Evolutionary conservation across 768 basidiomycete genomes (phyloP).

Genomic region (Russula ochroleuca): DNA sequence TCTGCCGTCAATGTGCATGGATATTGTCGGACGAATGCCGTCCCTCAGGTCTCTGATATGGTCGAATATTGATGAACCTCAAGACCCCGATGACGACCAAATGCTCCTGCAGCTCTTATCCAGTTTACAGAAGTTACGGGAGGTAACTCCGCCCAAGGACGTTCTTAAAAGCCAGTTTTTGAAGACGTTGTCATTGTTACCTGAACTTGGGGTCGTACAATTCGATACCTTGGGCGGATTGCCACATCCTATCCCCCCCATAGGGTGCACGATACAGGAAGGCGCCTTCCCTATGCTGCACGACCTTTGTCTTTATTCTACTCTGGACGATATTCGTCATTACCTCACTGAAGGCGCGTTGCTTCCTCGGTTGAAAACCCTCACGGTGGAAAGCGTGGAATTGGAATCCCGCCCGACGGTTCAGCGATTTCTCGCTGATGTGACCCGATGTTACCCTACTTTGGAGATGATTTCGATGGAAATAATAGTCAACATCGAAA

Average conservation of each 20-base stretch:
- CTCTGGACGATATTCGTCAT: constrained; percentile 18
- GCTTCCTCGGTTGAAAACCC: constrained; percentile 17
- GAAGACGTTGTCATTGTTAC: constrained; percentile 16
- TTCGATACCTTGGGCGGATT: constrained; percentile 17
- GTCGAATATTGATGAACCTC: neutral
- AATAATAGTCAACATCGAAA: constrained; percentile 13
- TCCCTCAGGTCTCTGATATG: constrained; percentile 16
- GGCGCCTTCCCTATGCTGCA: constrained; percentile 21
- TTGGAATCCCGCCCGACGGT: constrained; percentile 10
- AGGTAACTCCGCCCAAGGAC: constrained; percentile 21
- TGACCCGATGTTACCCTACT: constrained; percentile 21
- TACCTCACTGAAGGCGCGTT: constrained; percentile 23
- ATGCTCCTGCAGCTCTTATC: constrained; percentile 13
- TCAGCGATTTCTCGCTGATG: constrained; percentile 17
- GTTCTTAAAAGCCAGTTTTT: constrained; percentile 6
- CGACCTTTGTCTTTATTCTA: constrained; percentile 25
- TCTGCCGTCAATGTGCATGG: neutral
- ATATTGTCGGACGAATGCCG: constrained; percentile 26
- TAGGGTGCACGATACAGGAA: constrained; percentile 9
- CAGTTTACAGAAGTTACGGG: constrained; percentile 12
- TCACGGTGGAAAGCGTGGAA: constrained; percentile 20
- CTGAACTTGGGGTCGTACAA: constrained; percentile 21
- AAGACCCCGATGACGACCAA: neutral
- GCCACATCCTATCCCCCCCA: neutral
- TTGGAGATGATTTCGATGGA: constrained; percentile 21